A percentile compares a stretch with the other conserved stretches of the same genome.
Evolutionary conservation across 768 basidiomycete genomes (phyloP).

Genomic region (Agaricus blazei): DNA sequence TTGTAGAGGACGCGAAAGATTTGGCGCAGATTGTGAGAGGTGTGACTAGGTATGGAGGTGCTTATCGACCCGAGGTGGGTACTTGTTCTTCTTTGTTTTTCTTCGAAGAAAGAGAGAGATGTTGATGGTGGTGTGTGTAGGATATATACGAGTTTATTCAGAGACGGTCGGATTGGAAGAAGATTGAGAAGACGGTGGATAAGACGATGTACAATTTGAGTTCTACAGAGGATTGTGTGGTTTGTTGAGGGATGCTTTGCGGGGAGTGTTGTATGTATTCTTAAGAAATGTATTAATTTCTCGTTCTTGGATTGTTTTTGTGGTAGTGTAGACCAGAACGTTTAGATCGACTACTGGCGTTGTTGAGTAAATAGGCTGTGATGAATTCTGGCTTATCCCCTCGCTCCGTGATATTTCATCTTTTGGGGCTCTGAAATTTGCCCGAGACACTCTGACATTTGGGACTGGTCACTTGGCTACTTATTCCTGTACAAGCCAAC

Average conservation of each 20-base stretch:
- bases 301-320: no score
- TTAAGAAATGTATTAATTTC: no score
- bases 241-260: slow-evolving; percentile 26
- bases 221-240: slow-evolving; percentile 87
- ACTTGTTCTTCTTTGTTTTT: neutral
- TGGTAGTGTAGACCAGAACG: no score
- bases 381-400: no score
- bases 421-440: no score
- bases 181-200: slow-evolving; percentile 94
- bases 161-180: slow-evolving; percentile 95
- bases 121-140: slow-evolving; percentile 24
- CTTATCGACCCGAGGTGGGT: slow-evolving; percentile 85
- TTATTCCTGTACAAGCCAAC: no score
- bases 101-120: neutral
- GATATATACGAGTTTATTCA: slow-evolving; percentile 97
- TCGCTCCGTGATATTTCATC: no score
- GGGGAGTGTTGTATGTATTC: no score
- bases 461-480: no score
- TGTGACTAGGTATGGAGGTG: slow-evolving; percentile 92
- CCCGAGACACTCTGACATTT: no score
- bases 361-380: no score
- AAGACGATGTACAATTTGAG: slow-evolving; percentile 92
- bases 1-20: slow-evolving; percentile 94
- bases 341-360: no score
- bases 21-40: slow-evolving; percentile 94